Evolutionary conservation across 1,139 yeast species (phyloP).

Genomic region (Geotrichum klebahnii): DNA sequence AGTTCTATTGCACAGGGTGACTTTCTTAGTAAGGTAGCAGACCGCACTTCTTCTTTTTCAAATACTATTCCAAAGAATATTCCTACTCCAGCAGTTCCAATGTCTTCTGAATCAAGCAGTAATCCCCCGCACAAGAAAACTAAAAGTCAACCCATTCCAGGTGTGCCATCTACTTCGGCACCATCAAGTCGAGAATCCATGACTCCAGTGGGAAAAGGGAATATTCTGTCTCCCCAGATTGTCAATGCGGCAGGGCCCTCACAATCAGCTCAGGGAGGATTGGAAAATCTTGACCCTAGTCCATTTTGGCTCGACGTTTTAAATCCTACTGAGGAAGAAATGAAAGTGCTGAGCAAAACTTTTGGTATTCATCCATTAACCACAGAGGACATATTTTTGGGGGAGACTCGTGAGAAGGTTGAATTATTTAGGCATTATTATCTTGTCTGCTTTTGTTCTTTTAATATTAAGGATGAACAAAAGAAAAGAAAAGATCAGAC

Average conservation of each 20-base stretch:
- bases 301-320: conserved; percentile 92
- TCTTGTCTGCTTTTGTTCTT: conserved; percentile 74
- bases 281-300: conserved; percentile 27
- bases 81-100: background rate
- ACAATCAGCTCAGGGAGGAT: too few species aligned
- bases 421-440: conserved; percentile 86
- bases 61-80: background rate
- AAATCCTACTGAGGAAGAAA: conserved; percentile 93
- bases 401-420: conserved; percentile 93
- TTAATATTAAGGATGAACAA: conserved; percentile 21
- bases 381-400: conserved; percentile 89
- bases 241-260: background rate
- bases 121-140: too few species aligned
- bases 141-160: too few species aligned
- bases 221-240: background rate
- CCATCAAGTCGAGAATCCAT: conserved; percentile 1
- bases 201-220: background rate
- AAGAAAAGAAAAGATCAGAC: conserved; percentile 13
- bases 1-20: too few species aligned
- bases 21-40: too few species aligned
- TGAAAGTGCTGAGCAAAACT: conserved; percentile 85
- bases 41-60: too few species aligned
- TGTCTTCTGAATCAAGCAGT: too few species aligned
- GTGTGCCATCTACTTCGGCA: too few species aligned
- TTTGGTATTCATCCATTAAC: conserved; percentile 95